Evolutionary conservation across 345 rosid species (phyloP).

Genomic region (Aquilaria malaccensis): DNA sequence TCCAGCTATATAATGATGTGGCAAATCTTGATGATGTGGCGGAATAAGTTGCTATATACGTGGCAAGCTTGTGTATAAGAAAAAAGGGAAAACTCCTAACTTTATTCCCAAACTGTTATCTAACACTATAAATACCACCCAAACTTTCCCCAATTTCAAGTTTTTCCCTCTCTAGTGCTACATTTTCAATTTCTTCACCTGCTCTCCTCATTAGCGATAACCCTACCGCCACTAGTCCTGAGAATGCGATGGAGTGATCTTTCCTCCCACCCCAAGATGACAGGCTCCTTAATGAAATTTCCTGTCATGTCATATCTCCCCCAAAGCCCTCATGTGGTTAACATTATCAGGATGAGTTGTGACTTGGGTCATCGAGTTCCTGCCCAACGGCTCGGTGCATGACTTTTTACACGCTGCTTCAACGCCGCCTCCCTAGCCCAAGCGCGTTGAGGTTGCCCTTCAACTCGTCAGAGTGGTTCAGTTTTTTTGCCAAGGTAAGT

Average conservation of each 20-base stretch:
- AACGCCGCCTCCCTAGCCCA: constrained; percentile 40
- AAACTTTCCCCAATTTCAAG: too few species aligned
- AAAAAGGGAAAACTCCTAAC: too few species aligned
- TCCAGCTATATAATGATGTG: too few species aligned
- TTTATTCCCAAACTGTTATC: too few species aligned
- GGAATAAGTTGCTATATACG: too few species aligned
- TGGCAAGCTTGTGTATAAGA: too few species aligned
- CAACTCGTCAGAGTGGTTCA: constrained; percentile 54
- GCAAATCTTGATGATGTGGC: too few species aligned
- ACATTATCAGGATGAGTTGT: constrained; percentile 32
- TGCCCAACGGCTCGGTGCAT: constrained; percentile 72
- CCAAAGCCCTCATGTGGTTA: constrained; percentile 29
- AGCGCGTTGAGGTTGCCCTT: constrained; percentile 48
- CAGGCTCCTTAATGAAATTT: constrained; percentile 54
- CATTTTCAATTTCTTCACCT: too few species aligned
- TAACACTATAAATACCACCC: too few species aligned
- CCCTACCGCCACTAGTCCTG: too few species aligned
- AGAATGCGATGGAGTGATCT: constrained; percentile 44
- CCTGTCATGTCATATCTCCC: constrained; percentile 39
- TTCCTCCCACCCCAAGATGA: constrained; percentile 17
- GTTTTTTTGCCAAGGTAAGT: constrained; percentile 39
- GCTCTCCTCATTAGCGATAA: too few species aligned
- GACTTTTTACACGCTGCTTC: constrained; percentile 38
- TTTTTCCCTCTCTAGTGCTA: too few species aligned
- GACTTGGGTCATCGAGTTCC: constrained; percentile 47